Evolutionary conservation across 1,284 basidiomycete genomes (phyloP), one percentile per base, ranked within the genome.

Genomic region (Schizophyllum amplum): DNA sequence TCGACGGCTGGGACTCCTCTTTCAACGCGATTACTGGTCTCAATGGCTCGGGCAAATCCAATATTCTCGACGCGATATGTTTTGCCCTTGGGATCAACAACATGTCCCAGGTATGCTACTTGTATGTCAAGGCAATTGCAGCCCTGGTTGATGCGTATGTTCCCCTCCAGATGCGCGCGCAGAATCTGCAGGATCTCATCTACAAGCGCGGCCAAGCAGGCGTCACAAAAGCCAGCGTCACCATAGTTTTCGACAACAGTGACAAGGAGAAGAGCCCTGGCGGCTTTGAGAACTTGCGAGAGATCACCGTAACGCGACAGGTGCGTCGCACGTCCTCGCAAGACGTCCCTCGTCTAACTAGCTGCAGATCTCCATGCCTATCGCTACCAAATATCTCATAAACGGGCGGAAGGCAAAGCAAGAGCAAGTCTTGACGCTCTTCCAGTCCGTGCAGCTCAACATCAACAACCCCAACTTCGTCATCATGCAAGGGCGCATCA

Each of bases 391-490:
- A 67, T 99, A 98, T 72, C 84, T 99, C 11, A 76, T 99, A 57
- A 99, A 98, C 67, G 97, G 97, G 0, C 97, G 98, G 77, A 97
- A 96, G 68, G 82, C 94, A 2, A 87, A 88, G 5, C 93, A 98
- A 63, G 86, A 93, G 61, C 80, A 80, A 0, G 85, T 99, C 1
- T 96, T 98, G 66, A 92, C 88, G 53, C 80, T 99, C 47, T 99
- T 99, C 68, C 97, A 99, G 70, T 90, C 92, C 46, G 94, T 99
- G 0, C 95, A 98, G 72, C 84, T 99, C 65, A 99, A 99, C 72
- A 99, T 99, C 81, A 99, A 99, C 75, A 99, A 98, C 71, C 97
- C 97, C 51, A 99, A 99, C 70, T 99, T 99, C 75, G 81, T 99
- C 60, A 99, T 99, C 72, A 99, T 99, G 95, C 97, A 99, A 74